Percentiles rank a stretch among this genome's conserved stretches.
Conservation (phyloP, 345 rosid species). For the Camelina hispida region DNA sequence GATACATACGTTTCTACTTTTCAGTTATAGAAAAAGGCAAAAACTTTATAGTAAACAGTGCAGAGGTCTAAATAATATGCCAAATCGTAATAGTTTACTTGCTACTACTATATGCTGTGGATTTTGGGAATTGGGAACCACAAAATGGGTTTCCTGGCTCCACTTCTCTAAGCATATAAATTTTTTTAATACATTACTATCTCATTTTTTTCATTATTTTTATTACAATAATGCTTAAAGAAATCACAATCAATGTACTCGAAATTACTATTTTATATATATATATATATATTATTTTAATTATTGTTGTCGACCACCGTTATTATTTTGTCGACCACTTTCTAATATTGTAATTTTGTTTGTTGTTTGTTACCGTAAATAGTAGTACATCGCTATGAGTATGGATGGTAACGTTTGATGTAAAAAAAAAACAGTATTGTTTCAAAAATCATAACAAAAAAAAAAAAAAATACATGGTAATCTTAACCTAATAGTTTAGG, state of each 20-base stretch:
- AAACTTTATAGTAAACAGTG: conserved; percentile 45
- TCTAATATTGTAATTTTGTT: neutral
- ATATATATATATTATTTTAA: too few species aligned
- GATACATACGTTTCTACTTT: neutral
- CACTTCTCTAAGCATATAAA: neutral
- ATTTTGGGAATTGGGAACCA: conserved; percentile 45
- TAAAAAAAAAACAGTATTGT: too few species aligned
- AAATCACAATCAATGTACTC: too few species aligned
- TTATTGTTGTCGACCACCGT: conserved; percentile 4
- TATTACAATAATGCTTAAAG: neutral
- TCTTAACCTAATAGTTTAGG: too few species aligned
- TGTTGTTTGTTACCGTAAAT: neutral
- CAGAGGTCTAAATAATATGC: conserved; percentile 19
- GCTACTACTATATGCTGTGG: conserved; percentile 5
- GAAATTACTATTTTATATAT: too few species aligned
- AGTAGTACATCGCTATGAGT: neutral
- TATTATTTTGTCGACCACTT: neutral
- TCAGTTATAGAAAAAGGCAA: conserved; percentile 40
- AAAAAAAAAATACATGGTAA: too few species aligned
- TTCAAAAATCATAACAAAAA: too few species aligned
- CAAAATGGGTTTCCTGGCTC: conserved; percentile 42
- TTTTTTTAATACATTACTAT: too few species aligned
- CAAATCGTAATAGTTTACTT: conserved; percentile 20
- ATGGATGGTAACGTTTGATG: too few species aligned
- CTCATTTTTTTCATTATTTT: neutral